These are phyloP conservation scores for Colletotrichum sp. DNA, from an alignment of 2,329 filamentous ascomycete genomes.

Conservation along the genomic window DNA sequence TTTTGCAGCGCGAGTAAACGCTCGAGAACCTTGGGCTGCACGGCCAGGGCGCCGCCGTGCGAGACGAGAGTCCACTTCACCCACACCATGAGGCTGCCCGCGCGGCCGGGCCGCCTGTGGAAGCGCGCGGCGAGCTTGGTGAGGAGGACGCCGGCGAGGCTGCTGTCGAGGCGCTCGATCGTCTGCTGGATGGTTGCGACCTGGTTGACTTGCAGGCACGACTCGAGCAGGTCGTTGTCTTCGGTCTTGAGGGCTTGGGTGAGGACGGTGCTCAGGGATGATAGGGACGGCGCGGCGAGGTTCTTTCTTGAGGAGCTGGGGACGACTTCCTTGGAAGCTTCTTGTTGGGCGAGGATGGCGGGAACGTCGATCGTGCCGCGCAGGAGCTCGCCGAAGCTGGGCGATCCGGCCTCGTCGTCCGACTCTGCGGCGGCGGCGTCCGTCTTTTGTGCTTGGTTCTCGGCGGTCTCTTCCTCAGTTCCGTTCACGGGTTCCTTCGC, in stretches of 20 bases:
- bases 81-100: slow-evolving; percentile 91
- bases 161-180: slow-evolving; percentile 87
- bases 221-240: slow-evolving; percentile 87
- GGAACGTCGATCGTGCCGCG: slow-evolving; percentile 80
- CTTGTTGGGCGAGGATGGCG: slow-evolving; percentile 56
- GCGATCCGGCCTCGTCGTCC: slow-evolving; percentile 52
- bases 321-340: slow-evolving; percentile 30
- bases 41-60: slow-evolving; percentile 89
- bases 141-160: slow-evolving; percentile 79
- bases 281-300: slow-evolving; percentile 70
- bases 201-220: slow-evolving; percentile 85
- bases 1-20: slow-evolving; percentile 81
- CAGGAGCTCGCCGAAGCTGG: slow-evolving; percentile 88
- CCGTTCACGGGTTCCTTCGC: slow-evolving; percentile 26
- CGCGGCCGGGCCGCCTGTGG: slow-evolving; percentile 85
- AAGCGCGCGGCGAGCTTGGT: slow-evolving; percentile 86
- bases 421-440: slow-evolving; percentile 36
- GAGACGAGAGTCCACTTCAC: slow-evolving; percentile 93
- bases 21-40: slow-evolving; percentile 82
- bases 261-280: slow-evolving; percentile 90
- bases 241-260: slow-evolving; percentile 92
- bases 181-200: slow-evolving; percentile 81
- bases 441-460: slow-evolving; percentile 28
- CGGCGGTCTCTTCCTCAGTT: slow-evolving; percentile 20
- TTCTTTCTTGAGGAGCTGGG: slow-evolving; percentile 49